Evolutionary conservation across 2,329 filamentous ascomycete genomes (phyloP).

Genomic region (Parastagonospora nodorum): DNA sequence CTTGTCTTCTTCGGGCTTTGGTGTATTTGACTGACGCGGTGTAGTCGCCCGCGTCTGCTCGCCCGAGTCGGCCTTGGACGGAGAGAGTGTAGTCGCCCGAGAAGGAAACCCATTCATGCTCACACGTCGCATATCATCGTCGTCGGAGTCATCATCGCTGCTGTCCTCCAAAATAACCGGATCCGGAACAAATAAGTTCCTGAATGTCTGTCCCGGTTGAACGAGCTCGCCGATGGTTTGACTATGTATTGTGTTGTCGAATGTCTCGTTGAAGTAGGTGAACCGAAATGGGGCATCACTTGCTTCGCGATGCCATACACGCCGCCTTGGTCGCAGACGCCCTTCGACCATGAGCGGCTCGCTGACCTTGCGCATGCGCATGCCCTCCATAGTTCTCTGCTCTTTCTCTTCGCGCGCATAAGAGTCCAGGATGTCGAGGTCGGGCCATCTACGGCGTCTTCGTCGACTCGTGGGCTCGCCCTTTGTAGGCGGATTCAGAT

Average conservation of each 20-base stretch:
- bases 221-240: constrained; percentile 92
- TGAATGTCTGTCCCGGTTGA: constrained; percentile 82
- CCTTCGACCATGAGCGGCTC: constrained; percentile 94
- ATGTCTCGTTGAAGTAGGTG: constrained; percentile 98
- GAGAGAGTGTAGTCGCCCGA: constrained; percentile 33
- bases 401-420: constrained; percentile 93
- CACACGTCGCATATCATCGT: constrained; percentile 46
- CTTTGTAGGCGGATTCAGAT: constrained; percentile 55
- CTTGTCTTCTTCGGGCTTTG: constrained; percentile 35
- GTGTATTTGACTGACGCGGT: constrained; percentile 53
- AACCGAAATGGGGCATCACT: constrained; percentile 93
- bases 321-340: constrained; percentile 75
- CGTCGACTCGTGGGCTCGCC: constrained; percentile 50
- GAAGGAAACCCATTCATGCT: constrained; percentile 32
- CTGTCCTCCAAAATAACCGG: constrained; percentile 69
- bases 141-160: constrained; percentile 67
- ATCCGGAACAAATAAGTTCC: constrained; percentile 88
- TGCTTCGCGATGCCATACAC: constrained; percentile 83
- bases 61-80: constrained; percentile 42
- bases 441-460: constrained; percentile 75
- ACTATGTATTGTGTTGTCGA: constrained; percentile 93
- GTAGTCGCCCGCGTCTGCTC: constrained; percentile 56
- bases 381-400: constrained; percentile 74
- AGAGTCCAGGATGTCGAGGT: constrained; percentile 80
- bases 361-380: constrained; percentile 86